Evolutionary conservation across 2,329 filamentous ascomycete species (phyloP).

Genomic region (Coniochaeta ligniaria): DNA sequence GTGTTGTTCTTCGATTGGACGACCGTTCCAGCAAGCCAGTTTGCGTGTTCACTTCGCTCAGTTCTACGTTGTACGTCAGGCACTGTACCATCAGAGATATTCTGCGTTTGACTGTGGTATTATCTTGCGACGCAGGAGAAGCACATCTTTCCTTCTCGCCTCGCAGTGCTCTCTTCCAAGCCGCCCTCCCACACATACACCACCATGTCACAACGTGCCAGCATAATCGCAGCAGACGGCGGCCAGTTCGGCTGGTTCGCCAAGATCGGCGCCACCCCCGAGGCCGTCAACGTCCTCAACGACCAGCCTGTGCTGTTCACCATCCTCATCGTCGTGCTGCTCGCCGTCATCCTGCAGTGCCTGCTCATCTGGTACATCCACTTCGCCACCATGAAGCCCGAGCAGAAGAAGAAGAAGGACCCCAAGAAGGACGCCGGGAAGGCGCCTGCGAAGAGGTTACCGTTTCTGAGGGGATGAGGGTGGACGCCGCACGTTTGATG

Average conservation of each 20-base stretch:
- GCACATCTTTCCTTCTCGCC: neutral
- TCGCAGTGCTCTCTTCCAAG: neutral
- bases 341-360: conserved; percentile 37
- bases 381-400: conserved; percentile 52
- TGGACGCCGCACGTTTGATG: neutral
- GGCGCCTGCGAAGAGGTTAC: neutral
- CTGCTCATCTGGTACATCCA: conserved; percentile 51
- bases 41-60: neutral
- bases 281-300: conserved; percentile 53
- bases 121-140: neutral
- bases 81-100: neutral
- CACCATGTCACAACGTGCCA: neutral
- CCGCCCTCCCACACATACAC: conserved; percentile 17
- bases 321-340: conserved; percentile 46
- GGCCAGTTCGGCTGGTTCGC: conserved; percentile 51
- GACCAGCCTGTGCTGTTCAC: conserved; percentile 54
- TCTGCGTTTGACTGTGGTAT: neutral
- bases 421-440: conserved; percentile 30
- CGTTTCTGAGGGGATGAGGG: neutral
- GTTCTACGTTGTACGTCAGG: neutral
- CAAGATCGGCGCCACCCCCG: conserved; percentile 48
- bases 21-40: neutral
- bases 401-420: conserved; percentile 49
- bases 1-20: neutral
- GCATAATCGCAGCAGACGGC: conserved; percentile 7